These are phyloP conservation scores for Verticillium isaacii DNA, from an alignment of 2,329 filamentous ascomycete species.

Conservation along the genomic window DNA sequence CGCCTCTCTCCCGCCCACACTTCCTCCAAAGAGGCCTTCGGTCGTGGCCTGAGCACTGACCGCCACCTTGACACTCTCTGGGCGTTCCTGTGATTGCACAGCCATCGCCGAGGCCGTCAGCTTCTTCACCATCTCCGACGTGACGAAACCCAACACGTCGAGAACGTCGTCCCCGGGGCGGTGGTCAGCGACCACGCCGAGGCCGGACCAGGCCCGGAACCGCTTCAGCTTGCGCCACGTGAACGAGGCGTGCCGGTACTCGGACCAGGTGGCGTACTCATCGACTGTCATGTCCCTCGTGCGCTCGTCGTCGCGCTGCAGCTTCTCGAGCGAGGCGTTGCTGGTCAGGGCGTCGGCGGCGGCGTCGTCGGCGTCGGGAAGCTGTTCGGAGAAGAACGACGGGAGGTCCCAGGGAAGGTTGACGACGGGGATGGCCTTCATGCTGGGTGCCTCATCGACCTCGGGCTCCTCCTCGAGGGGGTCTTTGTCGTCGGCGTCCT, in stretches of 20 bases:
- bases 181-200: slow-evolving; percentile 14
- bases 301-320: slow-evolving; percentile 11
- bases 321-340: slow-evolving; percentile 10
- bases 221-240: slow-evolving; percentile 14
- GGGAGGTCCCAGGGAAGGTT: slow-evolving; percentile 9
- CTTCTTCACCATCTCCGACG: slow-evolving; percentile 15
- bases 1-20: slow-evolving; percentile 84
- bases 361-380: slow-evolving; percentile 6
- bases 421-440: slow-evolving; percentile 7
- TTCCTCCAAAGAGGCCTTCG: slow-evolving; percentile 73
- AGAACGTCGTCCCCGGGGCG: slow-evolving; percentile 12
- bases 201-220: slow-evolving; percentile 15
- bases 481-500: slow-evolving; percentile 12
- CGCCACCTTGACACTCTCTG: slow-evolving; percentile 33
- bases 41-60: slow-evolving; percentile 58
- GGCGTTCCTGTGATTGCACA: slow-evolving; percentile 3
- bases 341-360: slow-evolving; percentile 2
- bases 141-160: slow-evolving; percentile 15
- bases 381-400: slow-evolving; percentile 9
- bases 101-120: slow-evolving; percentile 8
- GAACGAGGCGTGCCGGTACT: slow-evolving; percentile 16
- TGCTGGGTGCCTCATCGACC: not conserved
- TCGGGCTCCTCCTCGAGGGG: slow-evolving; percentile 8
- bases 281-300: slow-evolving; percentile 14
- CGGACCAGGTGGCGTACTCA: slow-evolving; percentile 17